Evolutionary conservation across 352 stramenopile species (phyloP).

Genomic region (Elongisporangium prolatum): DNA sequence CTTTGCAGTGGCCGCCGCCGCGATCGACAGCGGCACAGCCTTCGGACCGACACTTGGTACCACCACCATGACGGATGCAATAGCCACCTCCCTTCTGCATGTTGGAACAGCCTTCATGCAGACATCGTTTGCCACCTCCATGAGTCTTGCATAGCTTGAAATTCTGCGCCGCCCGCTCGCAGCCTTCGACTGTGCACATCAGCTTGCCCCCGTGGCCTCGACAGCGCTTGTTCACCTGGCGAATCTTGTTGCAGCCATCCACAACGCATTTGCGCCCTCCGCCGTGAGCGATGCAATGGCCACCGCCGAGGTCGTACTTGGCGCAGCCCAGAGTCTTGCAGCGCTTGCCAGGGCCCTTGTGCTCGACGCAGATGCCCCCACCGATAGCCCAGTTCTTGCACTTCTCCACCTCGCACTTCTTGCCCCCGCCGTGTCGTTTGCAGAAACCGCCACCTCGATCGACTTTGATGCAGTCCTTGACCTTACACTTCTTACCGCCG

Average conservation of each 20-base stretch:
- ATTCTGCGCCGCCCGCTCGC: constrained; percentile 72
- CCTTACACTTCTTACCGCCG: constrained; percentile 80
- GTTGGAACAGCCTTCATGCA: constrained; percentile 71
- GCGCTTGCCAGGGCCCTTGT: constrained; percentile 75
- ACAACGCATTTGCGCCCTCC: constrained; percentile 80
- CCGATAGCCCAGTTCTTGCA: constrained; percentile 82
- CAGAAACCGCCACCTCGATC: constrained; percentile 78
- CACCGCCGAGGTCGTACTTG: constrained; percentile 78
- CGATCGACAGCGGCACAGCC: constrained; percentile 66
- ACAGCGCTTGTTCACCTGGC: constrained; percentile 82
- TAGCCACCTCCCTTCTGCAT: constrained; percentile 83
- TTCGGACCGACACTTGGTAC: constrained; percentile 66
- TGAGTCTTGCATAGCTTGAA: constrained; percentile 83
- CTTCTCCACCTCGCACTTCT: constrained; percentile 71
- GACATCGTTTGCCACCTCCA: constrained; percentile 66
- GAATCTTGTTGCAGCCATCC: constrained; percentile 82
- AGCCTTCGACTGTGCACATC: constrained; percentile 74
- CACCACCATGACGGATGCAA: constrained; percentile 80
- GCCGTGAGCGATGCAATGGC: constrained; percentile 83
- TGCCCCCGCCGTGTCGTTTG: constrained; percentile 81
- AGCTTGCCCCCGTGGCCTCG: constrained; percentile 78
- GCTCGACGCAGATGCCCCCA: constrained; percentile 65
- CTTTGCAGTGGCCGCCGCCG: constrained; percentile 81
- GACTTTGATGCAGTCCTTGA: constrained; percentile 68
- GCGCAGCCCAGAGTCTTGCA: constrained; percentile 76